Evolutionary conservation across 2,329 filamentous ascomycete genomes (phyloP).

Genomic region (Dothiorella sarmentorum): DNA sequence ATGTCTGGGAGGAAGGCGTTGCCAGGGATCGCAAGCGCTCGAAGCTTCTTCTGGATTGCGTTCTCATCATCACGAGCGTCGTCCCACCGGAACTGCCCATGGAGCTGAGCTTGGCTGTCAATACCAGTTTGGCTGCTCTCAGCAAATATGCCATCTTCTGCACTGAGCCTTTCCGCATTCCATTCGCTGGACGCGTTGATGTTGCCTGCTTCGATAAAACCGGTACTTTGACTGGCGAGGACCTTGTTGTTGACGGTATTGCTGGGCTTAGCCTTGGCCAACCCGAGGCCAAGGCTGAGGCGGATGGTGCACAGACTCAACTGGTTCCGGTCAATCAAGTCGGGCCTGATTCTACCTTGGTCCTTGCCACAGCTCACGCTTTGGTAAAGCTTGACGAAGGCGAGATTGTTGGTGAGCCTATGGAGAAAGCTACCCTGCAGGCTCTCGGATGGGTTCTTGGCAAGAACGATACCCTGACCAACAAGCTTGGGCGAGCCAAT

Average conservation of each 20-base stretch:
- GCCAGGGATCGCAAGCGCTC: conserved; percentile 92
- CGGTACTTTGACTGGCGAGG: conserved; percentile 91
- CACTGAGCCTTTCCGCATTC: conserved; percentile 97
- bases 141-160: conserved; percentile 98
- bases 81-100: conserved; percentile 98
- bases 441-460: conserved; percentile 93
- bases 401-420: conserved; percentile 94
- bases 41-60: conserved; percentile 93
- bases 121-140: conserved; percentile 90
- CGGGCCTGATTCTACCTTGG: conserved; percentile 80
- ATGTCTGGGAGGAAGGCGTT: conserved; percentile 97
- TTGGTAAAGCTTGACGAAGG: conserved; percentile 95
- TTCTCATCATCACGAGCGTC: conserved; percentile 96
- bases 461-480: conserved; percentile 77
- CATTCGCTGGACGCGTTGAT: conserved; percentile 91
- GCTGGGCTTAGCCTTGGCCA: conserved; percentile 78
- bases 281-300: conserved; percentile 62
- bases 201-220: conserved; percentile 99
- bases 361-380: conserved; percentile 91
- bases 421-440: conserved; percentile 93
- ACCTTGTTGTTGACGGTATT: conserved; percentile 94
- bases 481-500: conserved; percentile 54
- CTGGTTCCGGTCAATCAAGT: conserved; percentile 69
- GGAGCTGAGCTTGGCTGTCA: conserved; percentile 96
- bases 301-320: conserved; percentile 78